phyloP scores from a whole-genome alignment of 1,139 yeast genomes.

The Magnusiomyces suaveolens region DNA sequence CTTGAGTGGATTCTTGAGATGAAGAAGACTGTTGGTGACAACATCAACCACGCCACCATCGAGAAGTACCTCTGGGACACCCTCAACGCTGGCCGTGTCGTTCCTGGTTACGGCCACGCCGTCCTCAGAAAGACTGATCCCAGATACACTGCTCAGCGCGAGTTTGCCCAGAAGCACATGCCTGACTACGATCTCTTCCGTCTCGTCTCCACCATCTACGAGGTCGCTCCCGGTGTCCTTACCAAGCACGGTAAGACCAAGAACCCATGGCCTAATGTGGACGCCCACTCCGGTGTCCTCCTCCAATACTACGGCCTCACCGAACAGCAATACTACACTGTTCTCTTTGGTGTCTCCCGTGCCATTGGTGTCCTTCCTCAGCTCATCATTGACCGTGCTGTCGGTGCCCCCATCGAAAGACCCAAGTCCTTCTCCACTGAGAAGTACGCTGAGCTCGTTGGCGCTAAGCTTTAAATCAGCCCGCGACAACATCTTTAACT shows the following conservation, averaged over 20 bases:
- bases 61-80: constrained; percentile 93
- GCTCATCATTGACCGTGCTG: constrained; percentile 50
- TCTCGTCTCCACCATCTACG: constrained; percentile 62
- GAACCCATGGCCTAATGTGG: constrained; percentile 59
- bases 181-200: constrained; percentile 92
- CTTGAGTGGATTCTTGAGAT: constrained; percentile 89
- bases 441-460: constrained; percentile 38
- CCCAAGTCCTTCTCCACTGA: constrained; percentile 46
- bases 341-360: constrained; percentile 50
- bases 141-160: constrained; percentile 96
- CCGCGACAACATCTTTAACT: not conserved
- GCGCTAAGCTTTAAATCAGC: constrained; percentile 29
- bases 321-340: constrained; percentile 49
- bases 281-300: constrained; percentile 48
- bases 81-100: constrained; percentile 87
- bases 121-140: constrained; percentile 97
- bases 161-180: constrained; percentile 94
- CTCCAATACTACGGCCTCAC: constrained; percentile 51
- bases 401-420: constrained; percentile 54
- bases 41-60: constrained; percentile 64
- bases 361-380: constrained; percentile 51
- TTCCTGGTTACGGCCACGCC: constrained; percentile 98
- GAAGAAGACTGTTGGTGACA: constrained; percentile 69
- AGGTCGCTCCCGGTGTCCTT: constrained; percentile 47
- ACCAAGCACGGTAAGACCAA: constrained; percentile 52